phyloP scores from a whole-genome alignment of 768 basidiomycete species.

The Agrocybe pediades region DNA sequence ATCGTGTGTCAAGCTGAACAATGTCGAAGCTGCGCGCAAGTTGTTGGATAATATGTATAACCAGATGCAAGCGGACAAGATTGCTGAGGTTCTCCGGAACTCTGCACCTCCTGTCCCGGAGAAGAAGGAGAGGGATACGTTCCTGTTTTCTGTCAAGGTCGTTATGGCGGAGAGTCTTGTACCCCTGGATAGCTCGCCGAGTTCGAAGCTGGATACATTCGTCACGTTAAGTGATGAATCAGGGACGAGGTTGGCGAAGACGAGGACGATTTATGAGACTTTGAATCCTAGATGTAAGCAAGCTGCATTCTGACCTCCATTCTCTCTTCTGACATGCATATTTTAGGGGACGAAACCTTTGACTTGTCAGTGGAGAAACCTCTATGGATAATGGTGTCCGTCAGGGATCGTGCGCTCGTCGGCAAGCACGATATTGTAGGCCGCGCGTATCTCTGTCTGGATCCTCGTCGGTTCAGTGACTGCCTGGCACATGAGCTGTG shows the following conservation, averaged over 20 bases:
- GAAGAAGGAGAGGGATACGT: constrained; percentile 66
- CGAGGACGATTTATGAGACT: constrained; percentile 92
- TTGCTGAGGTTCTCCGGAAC: constrained; percentile 61
- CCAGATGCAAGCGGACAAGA: constrained; percentile 87
- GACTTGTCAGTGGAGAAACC: constrained; percentile 92
- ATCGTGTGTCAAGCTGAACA: constrained; percentile 97
- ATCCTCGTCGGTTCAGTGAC: constrained; percentile 86
- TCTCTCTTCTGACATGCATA: not conserved
- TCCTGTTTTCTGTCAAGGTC: constrained; percentile 93
- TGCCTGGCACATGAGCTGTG: constrained; percentile 89
- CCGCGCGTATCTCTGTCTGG: constrained; percentile 88
- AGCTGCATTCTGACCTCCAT: constrained; percentile 3
- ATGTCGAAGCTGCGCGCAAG: constrained; percentile 88
- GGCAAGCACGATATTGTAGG: constrained; percentile 95
- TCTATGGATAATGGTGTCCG: constrained; percentile 97
- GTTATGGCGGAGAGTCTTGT: constrained; percentile 89
- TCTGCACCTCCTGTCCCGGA: constrained; percentile 70
- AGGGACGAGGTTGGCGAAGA: constrained; percentile 89
- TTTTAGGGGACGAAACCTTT: constrained; percentile 93
- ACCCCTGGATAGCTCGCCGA: constrained; percentile 71
- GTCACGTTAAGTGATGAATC: constrained; percentile 93
- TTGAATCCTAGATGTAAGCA: constrained; percentile 85
- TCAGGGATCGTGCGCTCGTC: constrained; percentile 86
- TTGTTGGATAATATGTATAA: constrained; percentile 94
- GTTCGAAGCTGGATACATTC: constrained; percentile 87